Percentiles rank a stretch among this genome's conserved stretches.
phyloP scores from a whole-genome alignment of 108 stramenopile species.

The Nitzschia sp. region DNA sequence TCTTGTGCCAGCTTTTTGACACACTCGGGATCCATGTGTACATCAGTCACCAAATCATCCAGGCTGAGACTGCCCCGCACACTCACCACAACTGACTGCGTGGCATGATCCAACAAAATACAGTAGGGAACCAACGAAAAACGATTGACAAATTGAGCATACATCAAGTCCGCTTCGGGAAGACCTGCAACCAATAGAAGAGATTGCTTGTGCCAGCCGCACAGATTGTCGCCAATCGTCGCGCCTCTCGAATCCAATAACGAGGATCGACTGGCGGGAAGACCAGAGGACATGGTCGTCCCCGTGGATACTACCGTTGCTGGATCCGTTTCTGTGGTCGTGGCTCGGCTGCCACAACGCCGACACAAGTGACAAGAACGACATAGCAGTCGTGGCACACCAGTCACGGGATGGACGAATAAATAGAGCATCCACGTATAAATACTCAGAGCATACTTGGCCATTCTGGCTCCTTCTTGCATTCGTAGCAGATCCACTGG shows the following conservation, averaged over 20 bases:
- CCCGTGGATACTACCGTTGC: neutral
- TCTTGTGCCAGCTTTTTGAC: constrained; percentile 73
- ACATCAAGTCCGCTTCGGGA: constrained; percentile 82
- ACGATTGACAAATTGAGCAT: constrained; percentile 82
- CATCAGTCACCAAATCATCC: constrained; percentile 96
- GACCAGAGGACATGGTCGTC: neutral
- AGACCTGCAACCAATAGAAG: constrained; percentile 76
- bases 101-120: constrained; percentile 89
- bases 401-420: constrained; percentile 81
- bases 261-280: neutral
- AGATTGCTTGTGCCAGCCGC: constrained; percentile 70
- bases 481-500: constrained; percentile 51
- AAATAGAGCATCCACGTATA: constrained; percentile 91
- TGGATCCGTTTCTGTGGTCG: neutral
- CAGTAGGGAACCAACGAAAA: constrained; percentile 89
- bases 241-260: neutral
- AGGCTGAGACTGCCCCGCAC: constrained; percentile 94
- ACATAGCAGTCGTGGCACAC: constrained; percentile 61
- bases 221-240: constrained; percentile 69
- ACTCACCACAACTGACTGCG: constrained; percentile 84
- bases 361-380: constrained; percentile 12
- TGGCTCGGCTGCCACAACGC: neutral
- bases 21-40: constrained; percentile 79
- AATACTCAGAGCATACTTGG: constrained; percentile 80
- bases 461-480: constrained; percentile 87